Base-by-base conservation (phyloP, 768 basidiomycete species). In the Pleurotus sapidus region DNA sequence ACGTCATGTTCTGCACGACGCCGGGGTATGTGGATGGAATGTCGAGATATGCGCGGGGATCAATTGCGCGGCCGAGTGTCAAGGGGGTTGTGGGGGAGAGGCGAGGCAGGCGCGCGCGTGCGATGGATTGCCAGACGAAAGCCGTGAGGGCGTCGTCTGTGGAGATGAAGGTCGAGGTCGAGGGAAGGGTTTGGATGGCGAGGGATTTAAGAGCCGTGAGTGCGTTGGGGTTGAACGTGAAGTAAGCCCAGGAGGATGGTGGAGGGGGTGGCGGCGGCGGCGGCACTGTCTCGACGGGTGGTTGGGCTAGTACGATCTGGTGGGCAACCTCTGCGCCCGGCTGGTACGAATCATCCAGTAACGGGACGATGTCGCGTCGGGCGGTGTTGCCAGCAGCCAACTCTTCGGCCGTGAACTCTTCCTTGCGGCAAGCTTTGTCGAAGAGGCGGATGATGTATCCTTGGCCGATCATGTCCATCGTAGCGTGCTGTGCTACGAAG, bases 391-490 rank as follows among this genome's bases (percentile, higher is more conserved):
- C 68, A 1, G 47, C 12, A 3, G 30, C 12, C 18, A 68, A 14
- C 46, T 70, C 65, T 46, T 67, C 60, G 8, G 14, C 37, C 4
- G 65, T 61, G 46, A 69, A 68, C 6, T 25, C 18, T 37, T 67
- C 62, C 2, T 59, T 59, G 42, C 59, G 58, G 17, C 67, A 70
- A 8, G 67, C 63, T 53, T 66, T 68, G 3, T 59, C 57, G 8
- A 70, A 51, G 3, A 70, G 60, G 15, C 55, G 30, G 42, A 68
- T 66, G 23, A 70, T 39, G 9, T 64, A 57, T 2, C 63, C 65
- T 48, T 66, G 68, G 12, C 67, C 67, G 0, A 61, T 64, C 65
- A 69, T 67, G 47, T 70, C 68, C 68, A 69, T 67, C 17, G 58
- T 57, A 17, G 59, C 58, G 43, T 69, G 68, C 15, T 64, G 64